phyloP scores from a whole-genome alignment of 2,329 filamentous ascomycete species.

The Akanthomyces dipterigenus region DNA sequence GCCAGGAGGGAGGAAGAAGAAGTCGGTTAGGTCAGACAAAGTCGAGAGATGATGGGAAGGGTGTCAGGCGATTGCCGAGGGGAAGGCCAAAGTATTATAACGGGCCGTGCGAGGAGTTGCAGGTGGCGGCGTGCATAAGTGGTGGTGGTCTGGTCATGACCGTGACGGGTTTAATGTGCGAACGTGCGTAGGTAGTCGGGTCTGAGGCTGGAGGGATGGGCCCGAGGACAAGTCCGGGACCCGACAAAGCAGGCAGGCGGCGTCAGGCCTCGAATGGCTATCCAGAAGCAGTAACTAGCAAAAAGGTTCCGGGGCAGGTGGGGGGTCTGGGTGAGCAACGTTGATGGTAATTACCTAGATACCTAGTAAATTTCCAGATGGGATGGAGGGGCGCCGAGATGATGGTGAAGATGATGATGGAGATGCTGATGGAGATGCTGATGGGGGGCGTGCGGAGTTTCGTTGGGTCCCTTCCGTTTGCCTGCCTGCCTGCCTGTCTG shows the following conservation, averaged over 20 bases:
- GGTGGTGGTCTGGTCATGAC: too few species aligned
- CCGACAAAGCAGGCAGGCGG: not conserved
- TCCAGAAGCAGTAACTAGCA: not conserved
- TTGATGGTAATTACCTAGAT: not conserved
- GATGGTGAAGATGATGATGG: not conserved
- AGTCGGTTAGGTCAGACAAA: not conserved
- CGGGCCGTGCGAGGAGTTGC: constrained; percentile 1
- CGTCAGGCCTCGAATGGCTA: not conserved
- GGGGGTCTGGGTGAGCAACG: not conserved
- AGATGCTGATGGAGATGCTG: not conserved
- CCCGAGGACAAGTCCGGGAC: not conserved
- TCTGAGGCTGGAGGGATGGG: not conserved
- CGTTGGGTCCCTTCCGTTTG: not conserved
- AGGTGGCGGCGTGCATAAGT: not conserved
- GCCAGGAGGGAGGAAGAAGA: not conserved
- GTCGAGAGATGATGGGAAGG: not conserved
- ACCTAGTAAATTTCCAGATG: not conserved
- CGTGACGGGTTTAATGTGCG: not conserved
- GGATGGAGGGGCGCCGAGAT: not conserved
- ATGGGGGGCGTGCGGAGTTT: not conserved
- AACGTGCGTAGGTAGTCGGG: not conserved
- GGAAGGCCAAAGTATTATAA: not conserved
- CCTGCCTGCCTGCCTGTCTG: too few species aligned
- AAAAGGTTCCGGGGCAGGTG: not conserved
- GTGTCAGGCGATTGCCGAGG: not conserved